Percentiles rank a stretch among this genome's conserved stretches.
Conservation (phyloP, 2,329 filamentous ascomycete species). For the Neurospora sp. region DNA sequence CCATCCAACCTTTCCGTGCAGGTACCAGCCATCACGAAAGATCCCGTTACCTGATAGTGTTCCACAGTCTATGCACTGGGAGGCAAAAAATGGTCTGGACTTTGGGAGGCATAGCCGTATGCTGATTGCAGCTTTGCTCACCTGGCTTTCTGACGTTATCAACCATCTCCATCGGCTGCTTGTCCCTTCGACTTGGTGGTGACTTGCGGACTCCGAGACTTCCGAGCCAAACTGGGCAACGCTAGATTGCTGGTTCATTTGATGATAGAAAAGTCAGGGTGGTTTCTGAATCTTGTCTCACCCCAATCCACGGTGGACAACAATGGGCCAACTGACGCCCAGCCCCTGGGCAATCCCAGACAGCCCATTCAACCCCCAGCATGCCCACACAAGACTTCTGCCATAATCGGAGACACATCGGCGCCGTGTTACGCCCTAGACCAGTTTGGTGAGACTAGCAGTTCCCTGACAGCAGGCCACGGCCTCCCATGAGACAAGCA, state of each 20-base stretch:
- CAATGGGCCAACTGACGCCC: not conserved
- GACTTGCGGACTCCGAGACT: not conserved
- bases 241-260: not conserved
- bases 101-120: not conserved
- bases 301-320: not conserved
- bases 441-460: slow-evolving; percentile 6
- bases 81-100: not conserved
- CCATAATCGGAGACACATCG: not conserved
- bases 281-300: not conserved
- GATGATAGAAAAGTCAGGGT: not conserved
- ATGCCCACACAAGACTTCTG: not conserved
- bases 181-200: not conserved
- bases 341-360: not conserved
- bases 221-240: not conserved
- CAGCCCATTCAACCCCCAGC: not conserved
- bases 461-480: slow-evolving; percentile 9
- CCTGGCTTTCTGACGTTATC: not conserved
- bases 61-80: not conserved
- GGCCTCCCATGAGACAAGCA: slow-evolving; percentile 10
- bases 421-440: slow-evolving; percentile 4
- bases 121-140: not conserved
- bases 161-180: not conserved
- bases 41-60: not conserved
- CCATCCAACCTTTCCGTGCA: not conserved
- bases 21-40: not conserved